phyloP scores from a whole-genome alignment of 2,329 filamentous ascomycete genomes.

The Fusarium albosuccineum region DNA sequence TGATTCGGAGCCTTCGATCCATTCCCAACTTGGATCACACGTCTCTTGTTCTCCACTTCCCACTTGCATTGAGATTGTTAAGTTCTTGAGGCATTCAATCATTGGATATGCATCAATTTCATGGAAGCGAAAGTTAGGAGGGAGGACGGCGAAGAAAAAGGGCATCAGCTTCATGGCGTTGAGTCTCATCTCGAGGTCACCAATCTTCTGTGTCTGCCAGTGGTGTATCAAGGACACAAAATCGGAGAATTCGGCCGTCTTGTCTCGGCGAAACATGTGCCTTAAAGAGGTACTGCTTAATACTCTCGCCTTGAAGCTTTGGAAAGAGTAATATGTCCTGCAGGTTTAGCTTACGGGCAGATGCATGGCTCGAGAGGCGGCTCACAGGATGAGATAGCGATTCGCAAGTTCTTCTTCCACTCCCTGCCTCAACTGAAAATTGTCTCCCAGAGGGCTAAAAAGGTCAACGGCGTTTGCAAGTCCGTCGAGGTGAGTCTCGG shows the following conservation, averaged over 20 bases:
- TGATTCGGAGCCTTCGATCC: slow-evolving; percentile 42
- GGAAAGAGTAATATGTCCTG: slow-evolving; percentile 35
- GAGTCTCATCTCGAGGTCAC: slow-evolving; percentile 29
- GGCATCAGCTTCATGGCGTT: slow-evolving; percentile 33
- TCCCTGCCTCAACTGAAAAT: not conserved
- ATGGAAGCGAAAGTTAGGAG: slow-evolving; percentile 6
- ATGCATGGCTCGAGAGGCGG: rapidly evolving
- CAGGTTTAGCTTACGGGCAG: not conserved
- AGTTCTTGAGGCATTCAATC: slow-evolving; percentile 29
- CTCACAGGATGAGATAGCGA: slow-evolving; percentile 41
- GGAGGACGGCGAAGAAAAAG: slow-evolving; percentile 33
- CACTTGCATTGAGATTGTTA: slow-evolving; percentile 20
- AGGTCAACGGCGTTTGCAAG: slow-evolving; percentile 34
- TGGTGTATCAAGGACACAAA: slow-evolving; percentile 32
- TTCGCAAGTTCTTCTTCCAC: slow-evolving; percentile 40
- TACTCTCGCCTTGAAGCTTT: slow-evolving; percentile 41
- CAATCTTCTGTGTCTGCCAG: slow-evolving; percentile 39
- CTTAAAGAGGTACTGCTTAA: slow-evolving; percentile 20
- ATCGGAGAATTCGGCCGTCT: slow-evolving; percentile 13
- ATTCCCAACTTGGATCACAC: slow-evolving; percentile 38
- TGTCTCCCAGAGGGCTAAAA: slow-evolving; percentile 17
- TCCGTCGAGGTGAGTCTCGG: slow-evolving; percentile 39
- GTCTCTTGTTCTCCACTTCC: not conserved
- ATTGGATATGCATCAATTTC: slow-evolving; percentile 26
- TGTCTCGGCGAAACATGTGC: slow-evolving; percentile 20